Percentiles rank a stretch among this genome's conserved stretches.
Evolutionary conservation across 257 asterid genomes (phyloP).

Genomic region (Plectranthus barbatus): DNA sequence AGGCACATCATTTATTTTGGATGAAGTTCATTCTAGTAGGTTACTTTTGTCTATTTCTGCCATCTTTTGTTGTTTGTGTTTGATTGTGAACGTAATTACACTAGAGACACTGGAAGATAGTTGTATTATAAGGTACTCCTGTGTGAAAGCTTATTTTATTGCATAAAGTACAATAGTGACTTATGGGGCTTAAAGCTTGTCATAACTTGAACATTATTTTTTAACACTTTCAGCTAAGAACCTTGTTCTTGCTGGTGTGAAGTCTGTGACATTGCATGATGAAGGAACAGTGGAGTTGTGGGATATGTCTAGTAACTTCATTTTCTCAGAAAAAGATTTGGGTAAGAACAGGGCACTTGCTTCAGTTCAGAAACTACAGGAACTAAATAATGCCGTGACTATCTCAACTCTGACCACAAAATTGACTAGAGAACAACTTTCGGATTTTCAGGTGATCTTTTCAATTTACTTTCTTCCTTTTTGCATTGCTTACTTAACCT

Average conservation of each 20-base stretch:
- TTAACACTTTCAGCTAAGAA: constrained; percentile 66
- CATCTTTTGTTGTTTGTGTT: neutral
- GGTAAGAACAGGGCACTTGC: constrained; percentile 88
- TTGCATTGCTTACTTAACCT: neutral
- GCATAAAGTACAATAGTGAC: neutral
- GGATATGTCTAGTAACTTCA: constrained; percentile 86
- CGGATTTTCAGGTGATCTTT: constrained; percentile 60
- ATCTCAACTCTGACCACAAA: constrained; percentile 61
- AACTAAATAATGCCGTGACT: constrained; percentile 80
- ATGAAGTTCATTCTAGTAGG: neutral
- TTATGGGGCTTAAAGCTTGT: neutral
- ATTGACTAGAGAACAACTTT: constrained; percentile 60
- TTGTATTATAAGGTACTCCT: neutral
- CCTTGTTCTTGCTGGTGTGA: constrained; percentile 90
- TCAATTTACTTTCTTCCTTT: neutral
- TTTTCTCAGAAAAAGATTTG: constrained; percentile 74
- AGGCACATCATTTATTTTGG: neutral
- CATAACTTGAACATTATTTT: constrained; percentile 3
- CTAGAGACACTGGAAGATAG: neutral
- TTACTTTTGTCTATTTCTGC: too few relatives aligned
- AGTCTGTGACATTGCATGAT: constrained; percentile 89
- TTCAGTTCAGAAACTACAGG: constrained; percentile 82
- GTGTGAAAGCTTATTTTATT: neutral
- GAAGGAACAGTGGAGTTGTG: constrained; percentile 77
- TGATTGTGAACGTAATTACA: neutral